Percentiles rank a stretch among this genome's conserved stretches.
phyloP scores from a whole-genome alignment of 345 rosid genomes.

The Linum usitatissimum region DNA sequence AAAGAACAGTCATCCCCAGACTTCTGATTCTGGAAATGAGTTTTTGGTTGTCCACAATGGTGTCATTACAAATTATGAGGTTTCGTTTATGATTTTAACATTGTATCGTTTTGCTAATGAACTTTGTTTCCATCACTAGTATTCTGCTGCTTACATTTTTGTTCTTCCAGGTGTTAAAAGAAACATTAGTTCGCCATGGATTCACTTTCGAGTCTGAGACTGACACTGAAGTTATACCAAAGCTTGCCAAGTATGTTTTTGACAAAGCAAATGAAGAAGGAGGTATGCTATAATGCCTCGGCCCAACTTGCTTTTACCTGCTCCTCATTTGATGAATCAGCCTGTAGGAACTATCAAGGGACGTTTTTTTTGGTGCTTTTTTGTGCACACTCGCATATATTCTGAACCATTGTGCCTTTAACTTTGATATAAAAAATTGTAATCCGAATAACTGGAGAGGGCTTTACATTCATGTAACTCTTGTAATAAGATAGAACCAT shows the following conservation, averaged over 20 bases:
- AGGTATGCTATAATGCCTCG: slow-evolving; percentile 27
- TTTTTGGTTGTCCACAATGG: slow-evolving; percentile 95
- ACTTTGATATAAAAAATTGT: neutral
- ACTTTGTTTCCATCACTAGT: neutral
- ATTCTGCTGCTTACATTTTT: slow-evolving; percentile 2
- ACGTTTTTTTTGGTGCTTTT: neutral
- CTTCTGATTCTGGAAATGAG: slow-evolving; percentile 72
- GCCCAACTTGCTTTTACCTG: neutral
- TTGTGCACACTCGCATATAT: neutral
- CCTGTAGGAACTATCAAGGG: neutral
- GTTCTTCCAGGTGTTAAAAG: slow-evolving; percentile 53
- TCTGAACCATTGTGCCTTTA: neutral
- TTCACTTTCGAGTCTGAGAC: slow-evolving; percentile 85
- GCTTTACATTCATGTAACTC: too few relatives aligned
- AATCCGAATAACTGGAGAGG: too few relatives aligned
- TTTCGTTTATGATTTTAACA: slow-evolving; percentile 18
- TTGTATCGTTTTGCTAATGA: neutral
- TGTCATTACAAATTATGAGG: slow-evolving; percentile 79
- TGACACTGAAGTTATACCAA: slow-evolving; percentile 93
- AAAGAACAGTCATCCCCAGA: slow-evolving; percentile 85
- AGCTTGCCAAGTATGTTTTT: slow-evolving; percentile 82
- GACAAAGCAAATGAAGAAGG: slow-evolving; percentile 78
- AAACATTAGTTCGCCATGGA: slow-evolving; percentile 71
- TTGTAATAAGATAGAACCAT: neutral
- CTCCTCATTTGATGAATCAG: neutral